Conservation (phyloP, 129 eudicot genomes). For the Centrapalus pauciflorus region DNA sequence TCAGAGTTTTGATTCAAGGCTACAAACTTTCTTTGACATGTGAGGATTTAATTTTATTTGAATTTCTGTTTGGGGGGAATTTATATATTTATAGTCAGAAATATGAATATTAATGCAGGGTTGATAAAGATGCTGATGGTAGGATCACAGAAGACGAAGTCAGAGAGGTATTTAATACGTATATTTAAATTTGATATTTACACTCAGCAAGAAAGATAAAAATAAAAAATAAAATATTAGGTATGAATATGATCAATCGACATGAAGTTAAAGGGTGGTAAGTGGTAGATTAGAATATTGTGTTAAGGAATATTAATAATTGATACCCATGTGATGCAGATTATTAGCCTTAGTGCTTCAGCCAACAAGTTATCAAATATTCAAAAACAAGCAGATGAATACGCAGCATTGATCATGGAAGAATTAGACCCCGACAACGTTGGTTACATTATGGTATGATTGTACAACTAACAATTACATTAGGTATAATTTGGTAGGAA, state of each 20-base stretch:
- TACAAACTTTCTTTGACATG: slow-evolving; percentile 75
- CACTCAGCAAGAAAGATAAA: not conserved
- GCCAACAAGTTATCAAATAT: slow-evolving; percentile 70
- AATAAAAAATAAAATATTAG: not conserved
- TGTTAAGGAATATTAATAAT: not conserved
- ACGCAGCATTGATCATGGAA: slow-evolving; percentile 74
- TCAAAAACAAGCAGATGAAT: slow-evolving; percentile 70
- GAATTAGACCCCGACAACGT: slow-evolving; percentile 55
- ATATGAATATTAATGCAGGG: slow-evolving; percentile 46
- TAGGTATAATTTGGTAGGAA: not conserved
- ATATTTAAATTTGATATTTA: not conserved
- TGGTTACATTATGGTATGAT: slow-evolving; percentile 69
- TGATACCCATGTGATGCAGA: slow-evolving; percentile 39
- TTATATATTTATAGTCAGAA: not conserved
- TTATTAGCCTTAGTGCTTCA: slow-evolving; percentile 62
- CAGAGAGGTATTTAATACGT: slow-evolving; percentile 57
- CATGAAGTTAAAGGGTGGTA: not conserved
- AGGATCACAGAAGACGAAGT: slow-evolving; percentile 85
- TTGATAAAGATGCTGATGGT: slow-evolving; percentile 87
- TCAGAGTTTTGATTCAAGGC: slow-evolving; percentile 79
- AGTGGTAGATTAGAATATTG: slow-evolving; percentile 22
- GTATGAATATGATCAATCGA: not conserved
- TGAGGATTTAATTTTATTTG: slow-evolving; percentile 15
- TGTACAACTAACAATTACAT: not conserved
- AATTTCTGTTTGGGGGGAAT: not conserved